Percentiles rank a stretch among this genome's conserved stretches.
Evolutionary conservation across 805 yeast species (phyloP).

Genomic region (Nakazawaea ambrosiae): DNA sequence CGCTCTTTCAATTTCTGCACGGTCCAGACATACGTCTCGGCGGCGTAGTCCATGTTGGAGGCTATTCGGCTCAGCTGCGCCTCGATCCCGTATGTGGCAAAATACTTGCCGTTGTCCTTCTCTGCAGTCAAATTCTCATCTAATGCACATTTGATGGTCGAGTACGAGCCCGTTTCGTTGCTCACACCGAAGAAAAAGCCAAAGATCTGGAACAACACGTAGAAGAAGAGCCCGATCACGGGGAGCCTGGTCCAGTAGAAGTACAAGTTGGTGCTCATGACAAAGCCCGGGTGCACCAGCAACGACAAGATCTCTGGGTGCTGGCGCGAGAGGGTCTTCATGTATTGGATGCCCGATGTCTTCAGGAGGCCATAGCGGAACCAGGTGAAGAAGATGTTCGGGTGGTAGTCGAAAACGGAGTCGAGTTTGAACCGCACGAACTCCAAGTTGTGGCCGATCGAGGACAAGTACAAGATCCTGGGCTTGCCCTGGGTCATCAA

Average conservation of each 20-base stretch:
- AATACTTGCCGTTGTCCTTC: conserved; percentile 66
- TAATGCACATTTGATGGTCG: conserved; percentile 58
- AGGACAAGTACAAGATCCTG: conserved; percentile 56
- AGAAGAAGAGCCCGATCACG: conserved; percentile 65
- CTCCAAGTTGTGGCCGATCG: conserved; percentile 57
- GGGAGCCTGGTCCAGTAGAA: conserved; percentile 76
- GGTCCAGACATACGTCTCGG: conserved; percentile 78
- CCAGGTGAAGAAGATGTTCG: conserved; percentile 70
- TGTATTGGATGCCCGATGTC: conserved; percentile 69
- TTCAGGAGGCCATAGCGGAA: conserved; percentile 73
- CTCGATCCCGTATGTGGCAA: conserved; percentile 52
- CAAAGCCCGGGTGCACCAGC: conserved; percentile 79
- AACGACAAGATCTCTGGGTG: conserved; percentile 59
- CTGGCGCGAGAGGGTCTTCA: conserved; percentile 54
- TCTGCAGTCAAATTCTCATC: conserved; percentile 40
- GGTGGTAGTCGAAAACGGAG: conserved; percentile 46
- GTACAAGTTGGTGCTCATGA: conserved; percentile 74
- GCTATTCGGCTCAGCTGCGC: conserved; percentile 55
- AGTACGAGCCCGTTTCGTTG: conserved; percentile 62
- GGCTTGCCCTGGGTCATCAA: conserved; percentile 34
- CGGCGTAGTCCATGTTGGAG: conserved; percentile 49
- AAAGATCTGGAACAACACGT: conserved; percentile 65
- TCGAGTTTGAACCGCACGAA: conserved; percentile 39
- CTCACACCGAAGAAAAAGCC: conserved; percentile 66
- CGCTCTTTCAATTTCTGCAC: conserved; percentile 50